phyloP scores from a whole-genome alignment of 164 flowering plant genomes.

The Echeveria elegans region DNA sequence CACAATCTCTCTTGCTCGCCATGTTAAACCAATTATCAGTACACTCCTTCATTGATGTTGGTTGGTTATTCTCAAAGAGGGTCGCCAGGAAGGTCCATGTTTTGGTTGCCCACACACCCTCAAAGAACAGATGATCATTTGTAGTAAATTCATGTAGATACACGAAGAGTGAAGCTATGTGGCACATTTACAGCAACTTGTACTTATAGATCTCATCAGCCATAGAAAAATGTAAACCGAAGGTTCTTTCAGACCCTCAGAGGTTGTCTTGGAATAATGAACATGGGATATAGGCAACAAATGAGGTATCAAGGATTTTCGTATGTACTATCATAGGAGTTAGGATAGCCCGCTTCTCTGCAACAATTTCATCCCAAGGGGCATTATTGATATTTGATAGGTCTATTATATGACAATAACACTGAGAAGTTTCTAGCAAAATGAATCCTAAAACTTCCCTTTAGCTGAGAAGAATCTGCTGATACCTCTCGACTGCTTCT shows the following conservation, averaged over 20 bases:
- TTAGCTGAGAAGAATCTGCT: constrained; percentile 90
- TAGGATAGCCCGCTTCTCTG: no score
- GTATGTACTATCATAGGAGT: no score
- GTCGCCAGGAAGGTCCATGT: no score
- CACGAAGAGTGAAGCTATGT: not conserved
- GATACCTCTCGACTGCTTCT: constrained; percentile 58
- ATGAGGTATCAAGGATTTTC: no score
- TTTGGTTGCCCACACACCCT: no score
- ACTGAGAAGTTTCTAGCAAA: not conserved
- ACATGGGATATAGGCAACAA: not conserved
- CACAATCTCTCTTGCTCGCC: no score
- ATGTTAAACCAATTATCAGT: no score
- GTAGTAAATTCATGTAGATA: not conserved
- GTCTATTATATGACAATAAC: not conserved
- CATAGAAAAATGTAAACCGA: not conserved
- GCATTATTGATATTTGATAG: no score
- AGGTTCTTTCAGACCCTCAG: not conserved
- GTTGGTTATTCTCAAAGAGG: no score
- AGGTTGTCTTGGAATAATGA: not conserved
- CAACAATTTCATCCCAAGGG: no score
- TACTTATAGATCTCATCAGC: not conserved
- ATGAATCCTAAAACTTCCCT: constrained; percentile 38
- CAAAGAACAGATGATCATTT: not conserved
- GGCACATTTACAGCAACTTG: not conserved
- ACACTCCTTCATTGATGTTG: no score